Evolutionary conservation across 176 grass and related monocot genomes (phyloP), one percentile per base, ranked within the genome.

Genomic region (Carex pumila): DNA sequence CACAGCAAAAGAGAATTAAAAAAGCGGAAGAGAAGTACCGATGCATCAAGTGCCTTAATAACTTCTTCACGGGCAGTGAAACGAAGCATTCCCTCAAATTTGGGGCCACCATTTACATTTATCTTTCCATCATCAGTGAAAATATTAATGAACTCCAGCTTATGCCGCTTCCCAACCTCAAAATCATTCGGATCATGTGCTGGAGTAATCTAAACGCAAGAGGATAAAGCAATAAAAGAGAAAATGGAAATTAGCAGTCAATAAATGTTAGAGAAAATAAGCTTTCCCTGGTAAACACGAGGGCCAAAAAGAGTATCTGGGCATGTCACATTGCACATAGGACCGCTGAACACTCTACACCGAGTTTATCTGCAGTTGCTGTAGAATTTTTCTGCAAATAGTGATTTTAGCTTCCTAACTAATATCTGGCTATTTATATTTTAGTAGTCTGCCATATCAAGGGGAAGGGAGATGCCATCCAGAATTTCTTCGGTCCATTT

Each of bases 121-220:
- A 97, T 91, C n/a, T 85, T 94, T 21, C 92, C 94, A 88, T 94
- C 90, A 59, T 97, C 94, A 43, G 94, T 94, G 56, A 97, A 91
- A 45, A 97, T 94, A 82, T 88, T 97, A 58, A 92, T 88, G 83
- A 92, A 97, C 12, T 92, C 94, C 81, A 97, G 90, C 60, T 89
- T 94, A 88, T 97, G 92, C 61, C 92, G 83, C 82, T 97, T 97
- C 60, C 92, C 92, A 71, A 94, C 92, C 88, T 97, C 92, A 85
- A 97, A 97, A 64, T 97, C 94, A 85, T 97, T 91, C 50, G 92
- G 87, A 84, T 97, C 94, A 92, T 97, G 92, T 63, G 92, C 92
- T 41, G 92, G 90, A 63, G 94, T 94, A 84, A 97, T 97, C 94
- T 97, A 76, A 78, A 92, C 61, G 61, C 67, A 57, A 22, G 57